Base-by-base conservation (phyloP, 129 eudicot species). In the Flaveria trinervia region DNA sequence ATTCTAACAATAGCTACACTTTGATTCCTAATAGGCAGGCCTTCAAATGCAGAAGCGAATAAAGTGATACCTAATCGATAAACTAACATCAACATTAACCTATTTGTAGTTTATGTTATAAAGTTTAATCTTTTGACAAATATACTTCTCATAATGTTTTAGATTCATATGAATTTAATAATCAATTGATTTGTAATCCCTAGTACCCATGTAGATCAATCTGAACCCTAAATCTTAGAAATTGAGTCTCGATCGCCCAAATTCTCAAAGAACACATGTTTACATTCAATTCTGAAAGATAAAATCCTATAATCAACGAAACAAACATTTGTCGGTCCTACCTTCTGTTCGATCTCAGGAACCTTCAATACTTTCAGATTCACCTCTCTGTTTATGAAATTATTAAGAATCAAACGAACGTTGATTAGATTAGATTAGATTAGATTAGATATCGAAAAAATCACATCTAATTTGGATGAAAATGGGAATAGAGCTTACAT, bases 281-380 rank as follows among this genome's bases (percentile, higher is more conserved):
- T 33, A 45, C 62, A 28, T 70, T 70, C 77, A 17, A 57, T 70
- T 36, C 77, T 9, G 9, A 79, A 30, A 61, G 78, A 73, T 79
- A 64, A 13, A 54, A 72, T 65, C 9, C n/a, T 59, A 64, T 49
- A 41, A 72, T 79, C 7, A 46, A 28, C 55, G 36, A 66, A 68
- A 59, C 3, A 9, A 50, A 36, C 41, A 20, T 69, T 54, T 62
- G 52, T 60, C 54, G 20, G 22, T 28, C 2, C 77, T 75, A 91
- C 99, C 97, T 95, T 95, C 74, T 95, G 99, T 80, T 95, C 99
- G 70, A 95, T 95, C 89, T 95, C 97, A 39, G 99, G 99, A 68
- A 95, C 97, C 88, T 95, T 91, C 88, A 95, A 85, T 30, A 95
- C 99, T 78, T 95, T 95, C 96, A 95, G 85, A 88, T 95, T 95